Evolutionary conservation across 2,329 filamentous ascomycete species (phyloP), one percentile per base, ranked within the genome.

Genomic region (Alternaria triticina): DNA sequence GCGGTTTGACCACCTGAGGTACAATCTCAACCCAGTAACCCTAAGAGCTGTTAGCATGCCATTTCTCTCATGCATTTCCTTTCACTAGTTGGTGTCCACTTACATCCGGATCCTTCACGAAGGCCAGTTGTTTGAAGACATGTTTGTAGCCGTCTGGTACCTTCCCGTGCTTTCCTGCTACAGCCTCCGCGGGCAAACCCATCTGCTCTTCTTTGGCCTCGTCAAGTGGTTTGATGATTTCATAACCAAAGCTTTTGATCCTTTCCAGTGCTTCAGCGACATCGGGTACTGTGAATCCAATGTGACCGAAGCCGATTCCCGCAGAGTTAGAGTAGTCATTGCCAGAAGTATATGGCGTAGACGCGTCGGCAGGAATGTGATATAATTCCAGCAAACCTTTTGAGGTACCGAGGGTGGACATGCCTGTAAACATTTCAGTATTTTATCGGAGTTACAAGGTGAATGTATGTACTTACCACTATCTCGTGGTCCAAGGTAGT

Each of bases 251-350:
- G 5, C 54, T 54, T 25, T 64, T 61, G 7, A 75, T 66, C 6
- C 74, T 59, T 5, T 72, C 57, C 7, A 78, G 45, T 15, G 74
- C 66, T 12, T 54, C 66, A 8, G 46, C 62, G 1, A 79, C 76
- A 69, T 79, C 65, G 2, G 76, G 76, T 0, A 79, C 74, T 10
- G 74, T 78, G 57, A 79, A 78, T 0, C 77, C 76, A n/a, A 79
- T 60, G 52, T 79, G 77, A 1, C 77, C 76, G 43, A 79, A 78
- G 5, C 76, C 76, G 5, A 77, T 49, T 6, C 70, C 64, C 1
- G 22, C 25, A 13, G 58, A 51, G 2, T 54, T 54, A 5, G 44
- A 45, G 54, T 75, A 74, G 20, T 74, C 72, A 52, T 79, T 78
- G 0, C 76, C 77, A 11, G 62, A 73, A 5, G 54, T 52, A 49